These are phyloP conservation scores for Colletotrichum salicis DNA, from an alignment of 2,329 filamentous ascomycete species.

Conservation along the genomic window DNA sequence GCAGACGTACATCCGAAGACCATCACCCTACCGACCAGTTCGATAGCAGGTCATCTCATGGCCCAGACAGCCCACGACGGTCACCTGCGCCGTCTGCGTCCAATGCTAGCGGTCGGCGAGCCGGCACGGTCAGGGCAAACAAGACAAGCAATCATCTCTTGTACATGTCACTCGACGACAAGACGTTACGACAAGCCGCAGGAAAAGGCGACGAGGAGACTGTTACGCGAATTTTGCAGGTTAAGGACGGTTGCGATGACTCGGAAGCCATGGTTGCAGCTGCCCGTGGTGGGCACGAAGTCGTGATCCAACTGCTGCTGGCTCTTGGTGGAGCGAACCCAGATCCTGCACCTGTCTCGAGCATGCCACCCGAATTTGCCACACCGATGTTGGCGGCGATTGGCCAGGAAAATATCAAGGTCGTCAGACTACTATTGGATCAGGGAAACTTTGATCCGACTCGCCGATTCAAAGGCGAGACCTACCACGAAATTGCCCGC, in stretches of 20 bases:
- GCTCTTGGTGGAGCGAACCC: constrained; percentile 73
- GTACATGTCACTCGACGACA: constrained; percentile 72
- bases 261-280: constrained; percentile 90
- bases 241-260: constrained; percentile 73
- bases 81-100: constrained; percentile 59
- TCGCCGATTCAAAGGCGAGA: constrained; percentile 77
- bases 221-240: constrained; percentile 69
- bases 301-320: constrained; percentile 82
- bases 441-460: constrained; percentile 86
- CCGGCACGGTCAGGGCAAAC: constrained; percentile 66
- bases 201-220: constrained; percentile 71
- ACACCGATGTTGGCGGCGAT: constrained; percentile 96
- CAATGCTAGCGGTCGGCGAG: constrained; percentile 57
- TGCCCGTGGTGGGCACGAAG: constrained; percentile 89
- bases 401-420: constrained; percentile 85
- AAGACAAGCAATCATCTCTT: constrained; percentile 73
- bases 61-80: constrained; percentile 67
- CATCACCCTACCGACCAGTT: constrained; percentile 59
- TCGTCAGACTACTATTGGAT: constrained; percentile 81
- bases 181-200: constrained; percentile 69
- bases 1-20: constrained; percentile 68
- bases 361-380: constrained; percentile 75
- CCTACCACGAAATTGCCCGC: constrained; percentile 88
- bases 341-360: constrained; percentile 74
- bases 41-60: constrained; percentile 63